Conservation (phyloP, 2,329 filamentous ascomycete species). For the Botrytis byssoidea region DNA sequence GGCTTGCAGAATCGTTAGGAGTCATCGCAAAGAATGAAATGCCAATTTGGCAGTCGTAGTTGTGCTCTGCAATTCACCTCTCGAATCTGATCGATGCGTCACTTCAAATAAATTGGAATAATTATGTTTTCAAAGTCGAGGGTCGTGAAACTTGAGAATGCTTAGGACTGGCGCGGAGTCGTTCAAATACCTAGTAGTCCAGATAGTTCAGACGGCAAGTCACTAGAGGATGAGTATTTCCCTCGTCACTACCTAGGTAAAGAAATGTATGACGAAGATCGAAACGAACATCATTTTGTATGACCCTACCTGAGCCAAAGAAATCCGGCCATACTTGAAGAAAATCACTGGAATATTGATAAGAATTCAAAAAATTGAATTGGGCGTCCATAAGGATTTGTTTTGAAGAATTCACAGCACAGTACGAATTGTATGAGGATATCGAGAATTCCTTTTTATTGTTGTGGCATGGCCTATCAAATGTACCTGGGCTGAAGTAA, state of each 20-base stretch:
- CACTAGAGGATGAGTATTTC: not conserved
- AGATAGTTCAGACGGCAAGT: not conserved
- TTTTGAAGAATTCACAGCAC: not conserved
- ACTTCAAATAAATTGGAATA: not conserved
- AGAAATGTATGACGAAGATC: not conserved
- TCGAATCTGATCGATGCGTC: not conserved
- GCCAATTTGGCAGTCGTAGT: not conserved
- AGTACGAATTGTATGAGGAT: not conserved
- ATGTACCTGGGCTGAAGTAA: not conserved
- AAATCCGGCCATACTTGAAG: not conserved
- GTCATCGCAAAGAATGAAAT: conserved; percentile 2
- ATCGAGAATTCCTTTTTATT: not conserved
- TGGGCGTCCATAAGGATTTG: not conserved
- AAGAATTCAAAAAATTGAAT: not conserved
- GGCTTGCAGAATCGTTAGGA: not conserved
- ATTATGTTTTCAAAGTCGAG: not conserved
- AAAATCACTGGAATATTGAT: not conserved
- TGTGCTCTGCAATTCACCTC: not conserved
- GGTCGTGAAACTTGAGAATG: not conserved
- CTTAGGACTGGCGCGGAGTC: not conserved
- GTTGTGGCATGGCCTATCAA: conserved; percentile 6
- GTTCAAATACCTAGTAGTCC: not conserved
- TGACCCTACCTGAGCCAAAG: not conserved
- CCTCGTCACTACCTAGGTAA: not conserved
- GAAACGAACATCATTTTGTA: not conserved